These are phyloP conservation scores for Amylocarpus encephaloides DNA, from an alignment of 2,329 filamentous ascomycete species.

Conservation along the genomic window DNA sequence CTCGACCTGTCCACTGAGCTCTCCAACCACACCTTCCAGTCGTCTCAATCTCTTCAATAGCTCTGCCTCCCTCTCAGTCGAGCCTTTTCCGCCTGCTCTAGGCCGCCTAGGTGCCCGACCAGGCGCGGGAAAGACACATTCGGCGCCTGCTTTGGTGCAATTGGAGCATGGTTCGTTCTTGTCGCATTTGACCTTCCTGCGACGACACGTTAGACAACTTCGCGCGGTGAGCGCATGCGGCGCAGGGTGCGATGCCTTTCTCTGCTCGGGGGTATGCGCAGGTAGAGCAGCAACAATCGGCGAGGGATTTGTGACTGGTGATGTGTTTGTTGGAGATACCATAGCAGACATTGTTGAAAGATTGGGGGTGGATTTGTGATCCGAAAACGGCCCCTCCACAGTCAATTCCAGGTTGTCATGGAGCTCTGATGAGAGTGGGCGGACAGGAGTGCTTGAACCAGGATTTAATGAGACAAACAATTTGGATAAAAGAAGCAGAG, in stretches of 20 bases:
- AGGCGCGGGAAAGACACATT: slow-evolving; percentile 69
- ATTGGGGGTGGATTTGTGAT: no score
- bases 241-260: slow-evolving; percentile 11
- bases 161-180: slow-evolving; percentile 69
- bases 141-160: slow-evolving; percentile 62
- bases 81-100: slow-evolving; percentile 55
- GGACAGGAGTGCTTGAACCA: no score
- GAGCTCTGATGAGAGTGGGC: no score
- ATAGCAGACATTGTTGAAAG: no score
- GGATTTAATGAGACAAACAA: no score
- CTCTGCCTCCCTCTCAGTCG: slow-evolving; percentile 59
- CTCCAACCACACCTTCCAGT: slow-evolving; percentile 69
- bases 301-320: slow-evolving; percentile 1
- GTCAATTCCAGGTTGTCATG: no score
- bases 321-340: background rate
- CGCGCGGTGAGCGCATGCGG: slow-evolving; percentile 26
- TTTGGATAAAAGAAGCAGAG: no score
- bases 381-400: no score
- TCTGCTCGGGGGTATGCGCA: slow-evolving; percentile 2
- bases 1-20: slow-evolving; percentile 55
- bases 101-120: slow-evolving; percentile 54
- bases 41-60: slow-evolving; percentile 66
- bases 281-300: background rate
- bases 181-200: slow-evolving; percentile 69
- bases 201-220: slow-evolving; percentile 45